Evolutionary conservation across 768 basidiomycete genomes (phyloP), one percentile per base, ranked within the genome.

Genomic region (Guyanaporus albipodus): DNA sequence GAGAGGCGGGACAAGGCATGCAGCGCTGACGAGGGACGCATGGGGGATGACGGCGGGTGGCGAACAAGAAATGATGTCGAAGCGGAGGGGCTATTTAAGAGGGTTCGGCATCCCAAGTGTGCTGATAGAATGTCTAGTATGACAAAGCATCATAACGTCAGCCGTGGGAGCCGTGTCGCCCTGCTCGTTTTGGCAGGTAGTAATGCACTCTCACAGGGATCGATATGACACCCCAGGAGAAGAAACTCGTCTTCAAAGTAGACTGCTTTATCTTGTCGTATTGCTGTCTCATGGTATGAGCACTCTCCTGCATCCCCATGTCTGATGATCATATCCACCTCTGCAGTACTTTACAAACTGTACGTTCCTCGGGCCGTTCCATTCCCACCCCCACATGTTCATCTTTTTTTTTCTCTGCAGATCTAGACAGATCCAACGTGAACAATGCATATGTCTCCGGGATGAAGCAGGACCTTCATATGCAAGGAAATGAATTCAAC

Each of bases 361-460:
- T 83, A 54, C 38, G 72, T 62, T 17, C 18, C 23, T n/a, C n/a
- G n/a, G n/a, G n/a, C 11, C 29, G 4, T 18, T 14, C 7, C 6
- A 19, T 10, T 7, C 33, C 14, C 10, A 12, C 12, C 8, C n/a
- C 19, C 2, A 1, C 17, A 10, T 22, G 19, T 22, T 27, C 26
- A 53, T 37, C 24, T 2, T 33, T 23, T 5, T 39, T 6, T 5
- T 10, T 6, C n/a, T n/a, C n/a, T n/a, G n/a, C 52, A 85, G 82
- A 85, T 63, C 70, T 86, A 18, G 83, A 85, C 61, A 68, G 83
- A 46, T 81, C 82, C 26, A 85, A 85, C 62, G 69, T 87, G 23
- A 71, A 73, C 53, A 87, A 87, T 63, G 85, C 85, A 10, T 87
- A 85, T 62, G 82, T 85, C n/a, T 85, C 82, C 5, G 85, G 85